Evolutionary conservation across 345 rosid genomes (phyloP), one percentile per base, ranked within the genome.

Genomic region (Cardamine occulta): DNA sequence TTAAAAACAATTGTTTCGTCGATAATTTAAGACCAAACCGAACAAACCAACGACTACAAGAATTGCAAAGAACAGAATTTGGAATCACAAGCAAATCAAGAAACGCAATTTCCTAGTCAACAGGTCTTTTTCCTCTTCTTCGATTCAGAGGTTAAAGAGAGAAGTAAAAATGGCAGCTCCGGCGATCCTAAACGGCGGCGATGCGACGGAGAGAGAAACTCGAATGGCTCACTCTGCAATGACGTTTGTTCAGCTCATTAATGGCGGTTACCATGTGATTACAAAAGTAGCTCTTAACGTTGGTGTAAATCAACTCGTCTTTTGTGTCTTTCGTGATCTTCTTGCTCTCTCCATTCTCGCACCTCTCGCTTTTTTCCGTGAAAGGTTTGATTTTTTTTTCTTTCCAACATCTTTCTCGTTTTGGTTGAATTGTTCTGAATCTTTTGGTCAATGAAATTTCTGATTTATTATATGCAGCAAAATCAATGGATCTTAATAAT

Each of bases 271-370:
- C 66, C 99, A 95, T 74, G 99, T 95, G 23, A 82, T 95, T 61
- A 92, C 99, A 31, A 92, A 92, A 85, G 87, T 92, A 26, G 99
- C 99, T 66, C 97, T 95, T 75, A 90, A 95, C 70, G 91, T 84
- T 80, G 99, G 99, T 11, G 84, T 95, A 72, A 92, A 90, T 73
- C 96, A 92, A 85, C 86, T 95, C 60, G 97, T 95, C 68, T 95
- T 95, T 80, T 95, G 99, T 65, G 93, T 95, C 75, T 86, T 74
- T 70, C 95, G 97, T n/a, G 99, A 95, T 82, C 93, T 95, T 74
- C 76, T 95, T 75, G 99, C 97, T 54, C 92, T 92, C 77, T 70
- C 88, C 2, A 84, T 95, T 81, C 99, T 95, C 53, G 97, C 97
- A 15, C 97, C 97, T 34, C 34, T 85, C 44, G 99, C 99, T 78